phyloP scores from a whole-genome alignment of 495 filamentous ascomycete genomes.

The Trichocladium antarcticum region DNA sequence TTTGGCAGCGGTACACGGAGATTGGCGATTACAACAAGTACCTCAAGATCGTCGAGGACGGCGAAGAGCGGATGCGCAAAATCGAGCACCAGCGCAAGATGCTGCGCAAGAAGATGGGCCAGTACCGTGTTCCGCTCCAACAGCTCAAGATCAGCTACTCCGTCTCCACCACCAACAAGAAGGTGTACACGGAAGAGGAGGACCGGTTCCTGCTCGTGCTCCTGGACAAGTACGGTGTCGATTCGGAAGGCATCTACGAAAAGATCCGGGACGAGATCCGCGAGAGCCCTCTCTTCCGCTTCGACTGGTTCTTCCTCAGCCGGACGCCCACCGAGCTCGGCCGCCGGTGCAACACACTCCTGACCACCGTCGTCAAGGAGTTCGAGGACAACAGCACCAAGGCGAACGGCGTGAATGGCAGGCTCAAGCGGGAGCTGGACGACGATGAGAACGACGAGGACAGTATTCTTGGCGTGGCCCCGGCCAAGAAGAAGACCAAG shows the following conservation, averaged over 20 bases:
- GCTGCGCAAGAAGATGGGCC: slow-evolving; percentile 85
- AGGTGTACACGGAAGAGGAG: slow-evolving; percentile 98
- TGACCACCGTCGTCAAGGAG: slow-evolving; percentile 88
- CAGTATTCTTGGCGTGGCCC: slow-evolving; percentile 56
- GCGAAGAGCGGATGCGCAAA: slow-evolving; percentile 80
- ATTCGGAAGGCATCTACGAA: slow-evolving; percentile 74
- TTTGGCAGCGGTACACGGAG: slow-evolving; percentile 86
- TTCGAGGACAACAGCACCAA: slow-evolving; percentile 58
- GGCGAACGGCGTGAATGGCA: slow-evolving; percentile 54
- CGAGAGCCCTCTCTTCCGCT: slow-evolving; percentile 89
- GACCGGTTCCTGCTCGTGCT: slow-evolving; percentile 93
- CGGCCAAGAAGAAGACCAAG: slow-evolving; percentile 88
- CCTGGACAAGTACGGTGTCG: slow-evolving; percentile 79
- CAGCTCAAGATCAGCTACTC: slow-evolving; percentile 98
- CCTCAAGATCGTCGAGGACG: slow-evolving; percentile 74
- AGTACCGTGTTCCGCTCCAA: slow-evolving; percentile 92
- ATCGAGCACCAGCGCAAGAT: slow-evolving; percentile 88
- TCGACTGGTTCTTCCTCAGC: slow-evolving; percentile 98
- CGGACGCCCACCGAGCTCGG: slow-evolving; percentile 87
- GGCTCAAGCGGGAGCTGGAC: slow-evolving; percentile 60
- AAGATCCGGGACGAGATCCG: slow-evolving; percentile 85
- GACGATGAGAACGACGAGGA: slow-evolving; percentile 80
- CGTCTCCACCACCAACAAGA: slow-evolving; percentile 98
- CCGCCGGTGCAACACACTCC: slow-evolving; percentile 81
- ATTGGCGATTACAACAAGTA: slow-evolving; percentile 83